These are phyloP conservation scores for Aspergillus versicolor DNA, from an alignment of 2,329 filamentous ascomycete genomes.

Conservation along the genomic window DNA sequence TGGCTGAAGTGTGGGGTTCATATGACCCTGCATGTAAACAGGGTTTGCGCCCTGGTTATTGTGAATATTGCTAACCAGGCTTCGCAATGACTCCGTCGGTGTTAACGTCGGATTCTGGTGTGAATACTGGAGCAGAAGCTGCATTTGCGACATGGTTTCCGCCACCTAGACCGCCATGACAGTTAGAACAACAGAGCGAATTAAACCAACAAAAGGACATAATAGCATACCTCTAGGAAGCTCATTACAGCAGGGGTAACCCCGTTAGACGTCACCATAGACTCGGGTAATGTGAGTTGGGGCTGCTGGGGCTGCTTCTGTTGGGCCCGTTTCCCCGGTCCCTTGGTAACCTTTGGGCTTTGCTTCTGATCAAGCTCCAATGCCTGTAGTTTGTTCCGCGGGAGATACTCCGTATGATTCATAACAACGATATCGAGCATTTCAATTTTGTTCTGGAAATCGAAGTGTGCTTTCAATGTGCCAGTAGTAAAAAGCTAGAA, in stretches of 20 bases:
- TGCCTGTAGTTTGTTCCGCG: slow-evolving; percentile 59
- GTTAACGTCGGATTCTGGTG: slow-evolving; percentile 53
- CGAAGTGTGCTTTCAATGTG: slow-evolving; percentile 74
- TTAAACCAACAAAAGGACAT: neutral
- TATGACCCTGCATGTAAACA: slow-evolving; percentile 29
- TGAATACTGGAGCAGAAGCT: slow-evolving; percentile 58
- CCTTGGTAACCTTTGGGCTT: slow-evolving; percentile 61
- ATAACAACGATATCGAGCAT: slow-evolving; percentile 77
- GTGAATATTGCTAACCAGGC: slow-evolving; percentile 50
- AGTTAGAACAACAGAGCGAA: neutral
- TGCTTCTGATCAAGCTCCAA: slow-evolving; percentile 55
- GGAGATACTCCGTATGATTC: slow-evolving; percentile 79
- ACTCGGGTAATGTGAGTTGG: slow-evolving; percentile 45
- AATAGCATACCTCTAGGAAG: slow-evolving; percentile 59
- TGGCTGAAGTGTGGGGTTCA: slow-evolving; percentile 38
- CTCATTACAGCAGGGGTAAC: slow-evolving; percentile 57
- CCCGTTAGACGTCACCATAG: slow-evolving; percentile 51
- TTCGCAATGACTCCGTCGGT: slow-evolving; percentile 56
- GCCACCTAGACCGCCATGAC: slow-evolving; percentile 49
- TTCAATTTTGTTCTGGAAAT: slow-evolving; percentile 76
- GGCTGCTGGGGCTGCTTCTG: slow-evolving; percentile 47
- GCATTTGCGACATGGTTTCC: slow-evolving; percentile 66
- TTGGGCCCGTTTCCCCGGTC: slow-evolving; percentile 50
- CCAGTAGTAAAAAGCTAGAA: slow-evolving; percentile 73
- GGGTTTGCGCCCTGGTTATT: slow-evolving; percentile 31